Evolutionary conservation across 371 early-diverging fungal species (phyloP), one percentile per base, ranked within the genome.

Genomic region (Rhizopus stolonifer): DNA sequence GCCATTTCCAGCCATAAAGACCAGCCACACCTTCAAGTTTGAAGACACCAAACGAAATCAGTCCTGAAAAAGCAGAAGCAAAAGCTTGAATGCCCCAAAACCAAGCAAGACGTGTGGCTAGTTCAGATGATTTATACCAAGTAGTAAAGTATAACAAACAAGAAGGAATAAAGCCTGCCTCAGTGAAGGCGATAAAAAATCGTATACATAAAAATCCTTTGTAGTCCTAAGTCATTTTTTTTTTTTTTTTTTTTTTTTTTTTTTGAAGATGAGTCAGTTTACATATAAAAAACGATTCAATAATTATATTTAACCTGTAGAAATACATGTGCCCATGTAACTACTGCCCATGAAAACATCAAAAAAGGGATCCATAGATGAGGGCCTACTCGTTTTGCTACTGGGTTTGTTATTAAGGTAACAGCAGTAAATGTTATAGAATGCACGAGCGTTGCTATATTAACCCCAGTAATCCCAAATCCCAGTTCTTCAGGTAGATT

Each of bases 131-230:
- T 52, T 79, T 85, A 71, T 85, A 85, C 65, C 73, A 82, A 0
- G 69, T 61, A 0, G 81, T 80, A 9, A 85, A 65, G 49, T 85
- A 84, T 26, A 72, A 62, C 13, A 83, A 54, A 24, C 79, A 75
- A 0, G 80, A 73, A 1, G 86, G 84, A 48, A 85, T 83, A 32
- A 79, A 81, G 1, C 86, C 86, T 22, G 79, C 86, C 60, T 70
- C 65, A 40, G 65, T 70, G 3, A 69, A 36, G 2, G 69, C 74
- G 56, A 69, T 61, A 21, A 70, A 50, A 10, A 62, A 50, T 13
- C 68, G 66, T 39, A 66, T 45, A 24, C 52, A 61, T 19, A 72
- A 38, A 58, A 48, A 69, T 8, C 60, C 58, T 8, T 24, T 22
- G 47, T 61, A 65, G n/a, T 72, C 48, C 60, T 67, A 51, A n/a